Evolutionary conservation across 768 basidiomycete species (phyloP).

Genomic region (Solioccasus polychromus): DNA sequence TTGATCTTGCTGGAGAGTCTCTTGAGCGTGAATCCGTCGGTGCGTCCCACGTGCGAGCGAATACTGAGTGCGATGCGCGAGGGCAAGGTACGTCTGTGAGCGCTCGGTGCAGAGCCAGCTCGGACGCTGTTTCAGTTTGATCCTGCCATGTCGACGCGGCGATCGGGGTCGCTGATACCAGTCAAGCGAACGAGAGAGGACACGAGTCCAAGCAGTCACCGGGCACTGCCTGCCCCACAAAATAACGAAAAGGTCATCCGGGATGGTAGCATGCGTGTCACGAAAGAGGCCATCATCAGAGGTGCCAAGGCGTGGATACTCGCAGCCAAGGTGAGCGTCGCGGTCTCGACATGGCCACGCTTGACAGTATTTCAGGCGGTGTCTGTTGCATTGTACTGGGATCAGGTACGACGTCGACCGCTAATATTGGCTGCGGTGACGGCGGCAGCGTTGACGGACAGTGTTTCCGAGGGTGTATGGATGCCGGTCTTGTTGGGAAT

Average conservation of each 20-base stretch:
- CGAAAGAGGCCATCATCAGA: constrained; percentile 23
- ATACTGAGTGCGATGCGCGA: constrained; percentile 67
- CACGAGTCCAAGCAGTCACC: neutral
- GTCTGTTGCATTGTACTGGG: constrained; percentile 22
- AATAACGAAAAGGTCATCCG: too few species aligned
- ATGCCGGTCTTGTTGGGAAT: constrained; percentile 38
- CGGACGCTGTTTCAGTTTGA: constrained; percentile 25
- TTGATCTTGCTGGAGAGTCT: constrained; percentile 72
- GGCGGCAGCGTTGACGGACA: constrained; percentile 43
- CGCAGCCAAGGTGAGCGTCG: constrained; percentile 33
- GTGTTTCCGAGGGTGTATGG: constrained; percentile 39
- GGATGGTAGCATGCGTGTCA: constrained; percentile 7
- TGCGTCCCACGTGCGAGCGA: constrained; percentile 71
- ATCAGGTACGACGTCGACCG: constrained; percentile 23
- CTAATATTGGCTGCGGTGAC: constrained; percentile 28
- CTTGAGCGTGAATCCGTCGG: constrained; percentile 54
- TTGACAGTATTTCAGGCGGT: constrained; percentile 19
- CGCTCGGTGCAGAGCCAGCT: neutral
- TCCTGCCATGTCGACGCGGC: constrained; percentile 14
- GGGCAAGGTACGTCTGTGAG: constrained; percentile 57
- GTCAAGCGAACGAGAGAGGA: constrained; percentile 15
- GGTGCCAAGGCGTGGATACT: constrained; percentile 36
- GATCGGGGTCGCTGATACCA: constrained; percentile 21
- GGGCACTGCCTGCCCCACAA: too few species aligned
- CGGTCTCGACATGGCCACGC: neutral